Percentiles rank a stretch among this genome's conserved stretches.
These are phyloP conservation scores for Epichloe festucae DNA, from an alignment of 2,329 filamentous ascomycete species.

Conservation along the genomic window DNA sequence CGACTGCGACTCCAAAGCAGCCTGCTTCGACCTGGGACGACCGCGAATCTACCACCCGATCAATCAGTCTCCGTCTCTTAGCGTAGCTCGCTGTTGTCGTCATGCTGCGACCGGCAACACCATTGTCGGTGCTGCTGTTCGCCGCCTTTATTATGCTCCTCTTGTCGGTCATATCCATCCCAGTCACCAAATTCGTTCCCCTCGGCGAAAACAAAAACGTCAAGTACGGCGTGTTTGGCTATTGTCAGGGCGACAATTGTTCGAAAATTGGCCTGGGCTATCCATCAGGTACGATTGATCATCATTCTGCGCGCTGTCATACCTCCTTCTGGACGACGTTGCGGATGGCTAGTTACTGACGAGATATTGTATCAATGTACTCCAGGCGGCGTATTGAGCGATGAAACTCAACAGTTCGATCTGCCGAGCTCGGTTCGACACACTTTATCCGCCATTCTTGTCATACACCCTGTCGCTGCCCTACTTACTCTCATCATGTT, in stretches of 20 bases:
- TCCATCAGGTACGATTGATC: constrained; percentile 41
- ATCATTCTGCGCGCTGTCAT: background rate
- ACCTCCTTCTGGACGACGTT: too few relatives aligned
- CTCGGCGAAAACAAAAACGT: constrained; percentile 65
- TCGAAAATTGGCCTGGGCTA: constrained; percentile 66
- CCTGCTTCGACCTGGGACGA: background rate
- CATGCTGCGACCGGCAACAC: constrained; percentile 87
- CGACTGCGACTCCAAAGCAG: background rate
- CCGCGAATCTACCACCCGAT: background rate
- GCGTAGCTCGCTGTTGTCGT: constrained; percentile 22
- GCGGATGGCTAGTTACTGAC: background rate
- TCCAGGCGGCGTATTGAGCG: constrained; percentile 5
- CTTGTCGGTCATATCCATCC: constrained; percentile 80
- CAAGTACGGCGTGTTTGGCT: constrained; percentile 88
- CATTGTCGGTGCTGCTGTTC: constrained; percentile 73
- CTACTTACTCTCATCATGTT: constrained; percentile 77
- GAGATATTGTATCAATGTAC: too few relatives aligned
- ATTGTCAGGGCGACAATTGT: constrained; percentile 56
- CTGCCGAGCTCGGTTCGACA: constrained; percentile 38
- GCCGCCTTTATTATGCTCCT: constrained; percentile 75
- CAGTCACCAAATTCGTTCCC: constrained; percentile 74
- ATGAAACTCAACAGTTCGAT: constrained; percentile 37
- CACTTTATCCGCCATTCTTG: constrained; percentile 73
- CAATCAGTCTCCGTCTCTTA: constrained; percentile 10
- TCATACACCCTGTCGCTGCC: constrained; percentile 85